A percentile compares a stretch with the other conserved stretches of the same genome.
phyloP scores from a whole-genome alignment of 805 yeast genomes.

The Saccharomycopsis vini region DNA sequence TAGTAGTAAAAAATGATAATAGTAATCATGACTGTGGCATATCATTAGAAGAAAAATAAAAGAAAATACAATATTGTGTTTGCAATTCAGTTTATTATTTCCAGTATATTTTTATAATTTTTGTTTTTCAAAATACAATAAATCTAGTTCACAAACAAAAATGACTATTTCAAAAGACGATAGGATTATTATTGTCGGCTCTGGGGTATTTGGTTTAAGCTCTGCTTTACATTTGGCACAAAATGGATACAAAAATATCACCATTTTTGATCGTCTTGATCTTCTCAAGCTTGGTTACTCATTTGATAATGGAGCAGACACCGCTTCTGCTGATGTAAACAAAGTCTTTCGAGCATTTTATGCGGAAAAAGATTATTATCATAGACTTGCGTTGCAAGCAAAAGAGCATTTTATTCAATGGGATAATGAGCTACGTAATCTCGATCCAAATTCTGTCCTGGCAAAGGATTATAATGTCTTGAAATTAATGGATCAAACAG shows the following conservation, averaged over 20 bases:
- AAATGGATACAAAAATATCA: constrained; percentile 29
- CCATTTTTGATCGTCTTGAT: constrained; percentile 32
- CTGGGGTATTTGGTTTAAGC: constrained; percentile 47
- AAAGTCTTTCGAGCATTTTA: constrained; percentile 33
- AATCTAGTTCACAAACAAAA: not conserved
- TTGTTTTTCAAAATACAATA: too few relatives aligned
- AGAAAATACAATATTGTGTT: too few relatives aligned
- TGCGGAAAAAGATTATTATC: constrained; percentile 31
- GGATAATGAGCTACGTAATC: not conserved
- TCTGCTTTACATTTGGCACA: constrained; percentile 35
- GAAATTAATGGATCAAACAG: not conserved
- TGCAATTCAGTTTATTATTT: too few relatives aligned
- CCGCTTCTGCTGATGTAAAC: constrained; percentile 34
- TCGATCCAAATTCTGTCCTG: not conserved
- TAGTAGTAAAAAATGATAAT: too few relatives aligned
- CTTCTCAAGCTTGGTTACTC: constrained; percentile 24
- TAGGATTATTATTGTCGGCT: constrained; percentile 36
- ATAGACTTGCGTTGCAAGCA: constrained; percentile 22
- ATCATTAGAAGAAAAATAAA: too few relatives aligned
- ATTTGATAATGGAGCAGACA: constrained; percentile 30
- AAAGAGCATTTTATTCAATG: constrained; percentile 9
- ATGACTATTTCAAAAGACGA: not conserved
- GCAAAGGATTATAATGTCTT: not conserved
- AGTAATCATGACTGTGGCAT: too few relatives aligned
- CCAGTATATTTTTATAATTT: too few relatives aligned